These are phyloP conservation scores for Fraxinus sp. DNA, from an alignment of 305 asterid species.

Conservation along the genomic window DNA sequence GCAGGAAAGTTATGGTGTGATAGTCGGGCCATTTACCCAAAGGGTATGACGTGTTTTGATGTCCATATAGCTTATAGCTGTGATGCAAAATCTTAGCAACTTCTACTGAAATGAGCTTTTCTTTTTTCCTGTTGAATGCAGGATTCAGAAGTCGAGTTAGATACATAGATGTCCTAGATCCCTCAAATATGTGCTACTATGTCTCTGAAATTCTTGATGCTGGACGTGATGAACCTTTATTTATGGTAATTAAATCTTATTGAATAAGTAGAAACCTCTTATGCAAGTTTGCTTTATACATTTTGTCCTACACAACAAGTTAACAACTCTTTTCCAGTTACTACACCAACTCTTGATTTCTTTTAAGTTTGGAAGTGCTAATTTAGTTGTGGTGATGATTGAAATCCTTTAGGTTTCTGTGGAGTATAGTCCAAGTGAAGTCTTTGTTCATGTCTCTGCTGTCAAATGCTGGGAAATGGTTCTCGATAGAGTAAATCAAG, in stretches of 20 bases:
- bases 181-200: constrained; percentile 71
- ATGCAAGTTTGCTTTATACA: background rate
- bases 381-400: constrained; percentile 14
- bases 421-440: constrained; percentile 76
- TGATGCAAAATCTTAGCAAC: constrained; percentile 12
- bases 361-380: background rate
- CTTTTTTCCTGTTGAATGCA: constrained; percentile 42
- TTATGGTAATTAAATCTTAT: constrained; percentile 59
- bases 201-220: constrained; percentile 84
- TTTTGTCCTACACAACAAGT: background rate
- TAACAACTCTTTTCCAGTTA: background rate
- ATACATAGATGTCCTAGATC: constrained; percentile 75
- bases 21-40: constrained; percentile 81
- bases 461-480: constrained; percentile 94
- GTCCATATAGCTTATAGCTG: constrained; percentile 12
- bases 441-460: constrained; percentile 71
- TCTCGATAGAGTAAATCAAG: constrained; percentile 83
- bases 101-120: constrained; percentile 20
- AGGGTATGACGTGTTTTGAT: constrained; percentile 51
- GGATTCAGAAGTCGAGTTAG: constrained; percentile 89
- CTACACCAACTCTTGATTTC: background rate
- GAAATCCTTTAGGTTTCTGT: constrained; percentile 57
- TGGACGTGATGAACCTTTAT: constrained; percentile 73
- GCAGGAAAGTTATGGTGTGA: constrained; percentile 85
- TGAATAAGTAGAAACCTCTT: background rate